phyloP scores from a whole-genome alignment of 139 green algal species.

The Tetradesmus lagerheimii region DNA sequence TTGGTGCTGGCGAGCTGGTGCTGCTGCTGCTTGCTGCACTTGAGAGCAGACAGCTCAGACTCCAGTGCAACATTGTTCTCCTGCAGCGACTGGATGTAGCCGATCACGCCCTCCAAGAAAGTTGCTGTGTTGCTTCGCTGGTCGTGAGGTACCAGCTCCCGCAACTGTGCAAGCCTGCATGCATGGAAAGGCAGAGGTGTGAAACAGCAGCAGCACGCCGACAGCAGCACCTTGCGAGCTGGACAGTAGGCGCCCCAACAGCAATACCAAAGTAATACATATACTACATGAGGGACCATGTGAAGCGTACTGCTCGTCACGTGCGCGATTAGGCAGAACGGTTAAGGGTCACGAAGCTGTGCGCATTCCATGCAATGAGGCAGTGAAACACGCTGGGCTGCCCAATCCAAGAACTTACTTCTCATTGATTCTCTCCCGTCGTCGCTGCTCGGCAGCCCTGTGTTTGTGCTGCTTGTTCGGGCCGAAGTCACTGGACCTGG shows the following conservation, averaged over 20 bases:
- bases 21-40: not conserved
- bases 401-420: slow-evolving; percentile 19
- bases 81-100: slow-evolving; percentile 69
- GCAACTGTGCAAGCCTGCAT: slow-evolving; percentile 68
- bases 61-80: slow-evolving; percentile 60
- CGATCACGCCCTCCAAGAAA: slow-evolving; percentile 86
- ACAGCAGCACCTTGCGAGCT: not conserved
- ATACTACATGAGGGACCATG: not conserved
- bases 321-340: not conserved
- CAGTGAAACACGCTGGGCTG: not conserved
- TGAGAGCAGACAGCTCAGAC: slow-evolving; percentile 43
- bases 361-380: not conserved
- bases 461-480: slow-evolving; percentile 16
- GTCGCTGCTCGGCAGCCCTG: slow-evolving; percentile 71
- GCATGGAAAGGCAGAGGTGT: not conserved
- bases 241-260: not conserved
- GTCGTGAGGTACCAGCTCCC: slow-evolving; percentile 81
- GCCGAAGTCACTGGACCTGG: slow-evolving; percentile 4
- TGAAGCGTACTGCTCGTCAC: not conserved
- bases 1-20: not conserved
- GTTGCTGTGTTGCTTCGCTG: slow-evolving; percentile 87
- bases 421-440: slow-evolving; percentile 83
- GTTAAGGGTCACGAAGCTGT: not conserved
- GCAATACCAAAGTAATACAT: not conserved
- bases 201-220: not conserved